phyloP scores from a whole-genome alignment of 257 asterid species.

The Solanum neorickii region DNA sequence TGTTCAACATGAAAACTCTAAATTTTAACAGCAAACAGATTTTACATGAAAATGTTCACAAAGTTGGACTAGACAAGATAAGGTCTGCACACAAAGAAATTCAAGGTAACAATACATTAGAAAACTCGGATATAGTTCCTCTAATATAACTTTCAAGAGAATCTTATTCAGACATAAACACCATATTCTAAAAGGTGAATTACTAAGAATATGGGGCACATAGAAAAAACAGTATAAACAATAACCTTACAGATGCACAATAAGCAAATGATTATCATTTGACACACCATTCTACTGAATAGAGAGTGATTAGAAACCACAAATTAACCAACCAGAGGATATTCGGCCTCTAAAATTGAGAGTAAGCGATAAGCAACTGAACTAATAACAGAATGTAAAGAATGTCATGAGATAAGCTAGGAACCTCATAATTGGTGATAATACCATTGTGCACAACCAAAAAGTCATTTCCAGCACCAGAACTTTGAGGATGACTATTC shows the following conservation, averaged over 20 bases:
- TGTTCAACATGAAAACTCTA: neutral
- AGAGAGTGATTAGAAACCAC: neutral
- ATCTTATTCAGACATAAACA: neutral
- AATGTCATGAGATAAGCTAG: neutral
- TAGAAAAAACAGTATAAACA: neutral
- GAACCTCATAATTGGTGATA: constrained; percentile 90
- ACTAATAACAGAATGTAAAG: neutral
- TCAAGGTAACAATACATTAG: neutral
- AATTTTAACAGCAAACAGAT: neutral
- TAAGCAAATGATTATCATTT: neutral
- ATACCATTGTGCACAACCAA: constrained; percentile 95
- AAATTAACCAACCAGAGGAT: neutral
- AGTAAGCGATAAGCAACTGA: neutral
- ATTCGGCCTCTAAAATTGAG: neutral
- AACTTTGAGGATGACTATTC: constrained; percentile 93
- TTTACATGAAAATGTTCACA: neutral
- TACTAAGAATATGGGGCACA: neutral
- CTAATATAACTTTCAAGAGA: neutral
- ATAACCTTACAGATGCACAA: neutral
- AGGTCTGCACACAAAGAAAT: neutral
- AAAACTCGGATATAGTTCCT: neutral
- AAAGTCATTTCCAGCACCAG: constrained; percentile 71
- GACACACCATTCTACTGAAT: neutral
- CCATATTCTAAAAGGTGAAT: neutral
- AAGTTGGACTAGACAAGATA: neutral